Evolutionary conservation across 306 rosid genomes (phyloP), one percentile per base, ranked within the genome.

Genomic region (Urtica urens): DNA sequence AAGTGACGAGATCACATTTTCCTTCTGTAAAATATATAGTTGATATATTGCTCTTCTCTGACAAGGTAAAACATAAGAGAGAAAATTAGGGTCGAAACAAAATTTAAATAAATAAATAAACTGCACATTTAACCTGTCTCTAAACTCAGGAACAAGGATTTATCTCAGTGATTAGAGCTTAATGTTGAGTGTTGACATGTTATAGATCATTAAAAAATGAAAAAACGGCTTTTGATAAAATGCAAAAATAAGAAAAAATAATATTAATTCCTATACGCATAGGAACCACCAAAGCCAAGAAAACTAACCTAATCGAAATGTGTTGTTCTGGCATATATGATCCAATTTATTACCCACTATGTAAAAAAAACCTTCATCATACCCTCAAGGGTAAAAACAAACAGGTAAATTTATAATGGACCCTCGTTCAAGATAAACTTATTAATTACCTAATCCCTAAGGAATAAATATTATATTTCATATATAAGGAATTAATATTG

Each of bases 111-210:
- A 23, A 45, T 22, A 11, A 49, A 47, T 49, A 29, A 49, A 29
- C 38, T 29, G 38, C 30, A 49, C 28, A n/a, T n/a, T n/a, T n/a
- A 29, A 49, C 54, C 30, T 49, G 54, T 49, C 38, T 49, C 54
- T 38, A 38, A 49, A 38, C 16, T 49, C 38, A 49, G 3, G 18
- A 8, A 49, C 54, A 49, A 39, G 38, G 17, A 28, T 25, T 49
- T 49, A 24, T 49, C 54, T 25, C 15, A 49, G 54, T 49, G 19
- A 49, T 27, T 18, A 49, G 38, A 49, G 39, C 5, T 29, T 49
- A 27, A 23, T 27, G 22, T 35, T 35, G 40, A 35, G 7, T 9
- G 23, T 15, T 49, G 10, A 27, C 54, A 29, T 15, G 27, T 7
- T 18, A 28, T 9, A 49, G 20, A 49, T 8, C 27, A 14, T 46